Base-by-base conservation (phyloP, 2,329 filamentous ascomycete genomes). In the Saccharata proteae region DNA sequence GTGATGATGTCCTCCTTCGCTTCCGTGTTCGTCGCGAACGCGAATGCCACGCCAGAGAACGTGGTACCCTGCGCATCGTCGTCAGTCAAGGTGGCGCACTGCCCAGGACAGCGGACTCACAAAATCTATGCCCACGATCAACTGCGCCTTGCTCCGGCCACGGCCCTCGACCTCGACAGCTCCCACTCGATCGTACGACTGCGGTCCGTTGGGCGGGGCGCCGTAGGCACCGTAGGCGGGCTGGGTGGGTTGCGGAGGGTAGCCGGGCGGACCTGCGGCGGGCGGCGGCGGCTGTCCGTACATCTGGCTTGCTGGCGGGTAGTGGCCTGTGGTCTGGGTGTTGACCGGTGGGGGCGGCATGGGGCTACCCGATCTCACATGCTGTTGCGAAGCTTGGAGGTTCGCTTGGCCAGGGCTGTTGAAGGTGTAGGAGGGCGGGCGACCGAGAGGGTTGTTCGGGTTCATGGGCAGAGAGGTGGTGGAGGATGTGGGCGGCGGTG, bases 41-140 rank as follows among this genome's bases (percentile, higher is more conserved):
- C 77, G 54, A 94, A 98, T 18, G 86, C 86, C 40, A 96, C 88
- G 54, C 90, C 90, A 3, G 90, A 96, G 57, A 96, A 98, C 4
- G 90, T 98, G 12, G 90, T 98, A 43, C 90, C 84, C 84, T 93
- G 48, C 11, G 13, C 21, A 16, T 6, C 11, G 6, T 8, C 12
- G 12, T n/a, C 13, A 7, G 16, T 15, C 17, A 5, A 10, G 16
- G 12, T 8, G 19, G n/a, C n/a, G n/a, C n/a, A n/a, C n/a, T n/a
- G n/a, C n/a, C n/a, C n/a, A n/a, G n/a, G n/a, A n/a, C 14, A 14
- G 23, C 17, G 7, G 30, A 20, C 77, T 64, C 65, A 93, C 90
- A 68, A 98, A 98, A 61, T 98, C 90, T 54, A 98, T 96, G 44
- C 90, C 90, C 34, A 98, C 90, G 57, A 98, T 98, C 49, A 98